Percentiles rank a stretch among this genome's conserved stretches.
phyloP scores from a whole-genome alignment of 164 flowering plant species.

The Macadamia tetraphylla region DNA sequence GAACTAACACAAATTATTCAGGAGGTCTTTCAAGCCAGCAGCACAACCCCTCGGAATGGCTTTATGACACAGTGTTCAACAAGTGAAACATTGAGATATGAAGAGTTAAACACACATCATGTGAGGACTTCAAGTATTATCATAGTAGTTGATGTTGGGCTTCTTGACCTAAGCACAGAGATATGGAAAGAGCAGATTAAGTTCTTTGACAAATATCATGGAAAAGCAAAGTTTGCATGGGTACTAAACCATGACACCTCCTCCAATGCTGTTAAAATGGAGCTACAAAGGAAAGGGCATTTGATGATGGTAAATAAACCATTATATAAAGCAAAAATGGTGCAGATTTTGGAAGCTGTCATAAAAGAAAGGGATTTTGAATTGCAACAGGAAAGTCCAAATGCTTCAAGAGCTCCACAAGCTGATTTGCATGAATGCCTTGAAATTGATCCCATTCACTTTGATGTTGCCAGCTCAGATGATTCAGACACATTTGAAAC shows the following conservation, averaged over 20 bases:
- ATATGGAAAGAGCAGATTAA: slow-evolving; percentile 90
- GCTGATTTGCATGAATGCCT: slow-evolving; percentile 53
- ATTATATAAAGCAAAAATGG: slow-evolving; percentile 74
- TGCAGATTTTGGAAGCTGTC: slow-evolving; percentile 70
- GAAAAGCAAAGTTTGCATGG: slow-evolving; percentile 78
- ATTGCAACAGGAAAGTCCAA: slow-evolving; percentile 22
- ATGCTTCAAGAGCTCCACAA: slow-evolving; percentile 20
- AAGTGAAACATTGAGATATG: slow-evolving; percentile 25
- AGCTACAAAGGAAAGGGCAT: slow-evolving; percentile 75
- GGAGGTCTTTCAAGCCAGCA: slow-evolving; percentile 35
- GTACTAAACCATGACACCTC: slow-evolving; percentile 78
- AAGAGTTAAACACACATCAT: slow-evolving; percentile 21
- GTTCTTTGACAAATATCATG: slow-evolving; percentile 54
- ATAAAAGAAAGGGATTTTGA: slow-evolving; percentile 43
- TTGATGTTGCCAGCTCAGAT: slow-evolving; percentile 51
- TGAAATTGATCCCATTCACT: slow-evolving; percentile 55
- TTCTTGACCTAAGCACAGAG: slow-evolving; percentile 73
- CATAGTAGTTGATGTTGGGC: slow-evolving; percentile 65
- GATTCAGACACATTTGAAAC: slow-evolving; percentile 54
- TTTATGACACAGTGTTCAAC: slow-evolving; percentile 21
- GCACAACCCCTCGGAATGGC: slow-evolving; percentile 10
- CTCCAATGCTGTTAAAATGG: slow-evolving; percentile 59
- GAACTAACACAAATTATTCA: slow-evolving; percentile 66
- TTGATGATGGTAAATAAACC: slow-evolving; percentile 73
- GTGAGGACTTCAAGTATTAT: slow-evolving; percentile 26